Conservation (phyloP, 2,329 filamentous ascomycete species). For the Pseudogymnoascus sp. region DNA sequence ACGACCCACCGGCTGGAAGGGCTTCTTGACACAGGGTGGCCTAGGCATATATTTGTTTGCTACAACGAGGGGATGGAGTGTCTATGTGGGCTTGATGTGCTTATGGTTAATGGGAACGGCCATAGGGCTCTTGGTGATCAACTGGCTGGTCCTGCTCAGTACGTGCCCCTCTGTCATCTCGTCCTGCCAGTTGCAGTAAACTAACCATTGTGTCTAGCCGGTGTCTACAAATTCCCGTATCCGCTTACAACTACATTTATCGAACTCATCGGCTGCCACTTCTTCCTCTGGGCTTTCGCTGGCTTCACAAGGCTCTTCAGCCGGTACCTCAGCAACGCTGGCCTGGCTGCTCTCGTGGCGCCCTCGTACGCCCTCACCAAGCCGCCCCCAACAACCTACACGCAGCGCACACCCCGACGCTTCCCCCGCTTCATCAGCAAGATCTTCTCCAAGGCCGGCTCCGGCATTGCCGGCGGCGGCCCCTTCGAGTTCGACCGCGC, state of each 20-base stretch:
- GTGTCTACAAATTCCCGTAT: slow-evolving; percentile 44
- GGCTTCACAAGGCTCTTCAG: slow-evolving; percentile 39
- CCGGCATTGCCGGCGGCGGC: slow-evolving; percentile 45
- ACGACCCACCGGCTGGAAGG: slow-evolving; percentile 26
- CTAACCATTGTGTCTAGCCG: slow-evolving; percentile 28
- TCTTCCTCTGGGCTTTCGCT: slow-evolving; percentile 39
- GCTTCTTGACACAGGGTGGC: slow-evolving; percentile 33
- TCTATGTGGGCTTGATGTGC: slow-evolving; percentile 39
- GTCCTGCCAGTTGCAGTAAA: neutral
- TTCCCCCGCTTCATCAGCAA: slow-evolving; percentile 22
- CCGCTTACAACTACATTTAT: slow-evolving; percentile 43
- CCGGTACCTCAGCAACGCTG: slow-evolving; percentile 30
- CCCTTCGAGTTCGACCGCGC: slow-evolving; percentile 43
- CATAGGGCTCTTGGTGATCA: slow-evolving; percentile 41
- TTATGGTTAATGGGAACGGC: slow-evolving; percentile 40
- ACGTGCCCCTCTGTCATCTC: slow-evolving; percentile 19
- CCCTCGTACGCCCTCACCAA: slow-evolving; percentile 29
- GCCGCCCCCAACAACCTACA: slow-evolving; percentile 29
- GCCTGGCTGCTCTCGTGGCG: slow-evolving; percentile 34
- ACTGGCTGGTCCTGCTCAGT: slow-evolving; percentile 42
- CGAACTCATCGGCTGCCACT: slow-evolving; percentile 42
- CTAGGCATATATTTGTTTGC: slow-evolving; percentile 41
- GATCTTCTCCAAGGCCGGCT: slow-evolving; percentile 28
- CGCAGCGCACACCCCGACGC: slow-evolving; percentile 22
- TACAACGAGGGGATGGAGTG: slow-evolving; percentile 39